Evolutionary conservation across 495 filamentous ascomycete genomes (phyloP), one percentile per base, ranked within the genome.

Genomic region (Barbatosphaeria neglecta): DNA sequence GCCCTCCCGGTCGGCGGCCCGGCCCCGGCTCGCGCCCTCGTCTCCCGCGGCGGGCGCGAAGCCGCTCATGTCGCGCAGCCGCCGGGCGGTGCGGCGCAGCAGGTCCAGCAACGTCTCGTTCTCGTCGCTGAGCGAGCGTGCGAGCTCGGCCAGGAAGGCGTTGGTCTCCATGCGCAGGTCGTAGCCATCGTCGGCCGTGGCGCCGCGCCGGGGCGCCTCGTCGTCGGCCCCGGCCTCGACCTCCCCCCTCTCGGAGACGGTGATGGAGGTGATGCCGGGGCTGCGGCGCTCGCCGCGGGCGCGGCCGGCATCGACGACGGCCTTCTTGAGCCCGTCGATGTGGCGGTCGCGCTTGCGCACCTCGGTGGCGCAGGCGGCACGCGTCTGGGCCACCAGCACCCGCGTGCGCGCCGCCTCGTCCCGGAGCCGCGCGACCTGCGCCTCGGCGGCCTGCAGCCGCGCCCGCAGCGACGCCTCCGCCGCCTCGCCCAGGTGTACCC

Each of bases 291-390:
- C 62, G 11, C 73, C 73, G 11, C 74, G 61, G 17, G 69, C 65
- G 8, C 70, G 53, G 6, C 66, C 62, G 16, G 75, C 72, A 16
- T 73, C 75, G n/a, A 61, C 56, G 11, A 74, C 67, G 31, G 94
- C 87, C 47, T 82, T 82, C 68, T 95, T 97, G 54, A 98, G 66
- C 44, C 81, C 80, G 55, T 90, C 82, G 44, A 97, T 80, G 65
- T 95, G 84, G 37, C 87, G 70, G 55, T 98, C 92, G 10, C 90
- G 80, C 57, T 94, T 90, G 47, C 92, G 81, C 11, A 97, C 76
- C 55, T 98, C 92, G 56, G 88, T 96, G 25, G 87, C 86, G 61
- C 87, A 95, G 54, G 90, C 81, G 5, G 82, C 76, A 37, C 89
- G 76, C 11, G 93, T 86, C 59, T 97, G 90, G 28, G 78, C 73